Base-by-base conservation (phyloP, 2,329 filamentous ascomycete species). In the Elsinoe arachidis region DNA sequence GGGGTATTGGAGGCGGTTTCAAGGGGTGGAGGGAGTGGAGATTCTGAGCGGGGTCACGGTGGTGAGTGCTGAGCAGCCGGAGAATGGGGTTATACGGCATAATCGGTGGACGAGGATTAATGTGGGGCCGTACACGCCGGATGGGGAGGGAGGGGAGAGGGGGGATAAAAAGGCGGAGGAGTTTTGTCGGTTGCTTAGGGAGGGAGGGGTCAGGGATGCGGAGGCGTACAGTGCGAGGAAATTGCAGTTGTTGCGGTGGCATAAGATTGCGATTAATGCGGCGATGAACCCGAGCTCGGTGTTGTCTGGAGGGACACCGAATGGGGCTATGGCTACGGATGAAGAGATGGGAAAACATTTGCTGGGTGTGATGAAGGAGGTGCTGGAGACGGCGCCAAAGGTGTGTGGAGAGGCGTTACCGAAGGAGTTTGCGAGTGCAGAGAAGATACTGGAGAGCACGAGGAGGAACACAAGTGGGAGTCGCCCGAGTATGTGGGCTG, bases 221-320 rank as follows among this genome's bases (percentile, higher is more conserved):
- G 80, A 84, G 60, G 73, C 79, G 6, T 82, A 85, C 63, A 77
- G 80, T 47, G 83, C 87, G 68, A 73, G 82, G 33, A 84, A 82
- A 59, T 74, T 89, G 46, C 86, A 89, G 70, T 79, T 82, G 41
- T 80, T 88, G 15, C 77, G 86, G 21, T 89, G 86, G 86, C 85
- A 88, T 70, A 89, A 89, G 70, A 80, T 88, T 61, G 85, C 83
- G 64, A 88, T 89, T 74, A 89, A 89, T 69, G 83, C 85, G 0
- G 81, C 83, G 54, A 86, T 88, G 78, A 89, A 89, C 71, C 85
- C 86, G 0, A 84, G 82, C 0, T 82, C 85, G 1, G 84, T 88
- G 6, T 76, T 89, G 0, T 81, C 80, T 1, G 82, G 83, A 11
- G 83, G 84, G 1, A 73, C 78, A 1, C 79, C 81, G 55, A 88